Conservation (phyloP, 768 basidiomycete genomes). For the Mrakia frigida region DNA sequence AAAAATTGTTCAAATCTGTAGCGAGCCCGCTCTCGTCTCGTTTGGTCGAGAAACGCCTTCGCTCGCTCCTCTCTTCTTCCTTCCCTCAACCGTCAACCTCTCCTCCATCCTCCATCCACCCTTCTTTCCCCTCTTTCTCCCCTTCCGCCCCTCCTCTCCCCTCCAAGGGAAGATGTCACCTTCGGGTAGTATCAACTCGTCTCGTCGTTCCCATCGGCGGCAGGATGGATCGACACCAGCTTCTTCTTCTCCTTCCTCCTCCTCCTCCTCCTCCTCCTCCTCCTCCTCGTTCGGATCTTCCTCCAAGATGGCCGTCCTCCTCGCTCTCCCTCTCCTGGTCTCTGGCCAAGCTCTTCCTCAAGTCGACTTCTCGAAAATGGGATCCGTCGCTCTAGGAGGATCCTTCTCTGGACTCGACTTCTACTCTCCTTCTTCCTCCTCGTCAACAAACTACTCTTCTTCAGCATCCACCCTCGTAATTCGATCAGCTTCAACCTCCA, state of each 20-base stretch:
- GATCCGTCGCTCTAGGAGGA: slow-evolving; percentile 80
- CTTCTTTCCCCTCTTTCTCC: not conserved
- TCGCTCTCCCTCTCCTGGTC: not conserved
- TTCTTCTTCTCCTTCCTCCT: not conserved
- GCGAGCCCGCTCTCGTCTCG: too few species aligned
- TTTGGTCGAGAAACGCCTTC: not conserved
- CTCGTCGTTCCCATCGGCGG: not conserved
- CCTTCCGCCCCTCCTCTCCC: not conserved
- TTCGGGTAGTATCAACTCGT: too few species aligned
- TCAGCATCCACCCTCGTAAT: slow-evolving; percentile 47
- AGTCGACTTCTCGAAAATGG: slow-evolving; percentile 77
- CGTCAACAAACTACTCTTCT: slow-evolving; percentile 54
- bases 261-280: not conserved
- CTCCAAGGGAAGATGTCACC: not conserved
- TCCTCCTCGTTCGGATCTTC: not conserved
- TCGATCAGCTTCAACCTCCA: not conserved
- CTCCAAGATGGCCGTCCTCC: not conserved
- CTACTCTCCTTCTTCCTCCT: slow-evolving; percentile 53
- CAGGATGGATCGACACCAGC: not conserved
- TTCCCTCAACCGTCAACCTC: not conserved
- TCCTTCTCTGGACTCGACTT: slow-evolving; percentile 81
- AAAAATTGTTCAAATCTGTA: not conserved
- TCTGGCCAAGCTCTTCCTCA: slow-evolving; percentile 47
- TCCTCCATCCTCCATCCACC: not conserved
- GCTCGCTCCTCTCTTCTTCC: not conserved